These are phyloP conservation scores for Coemansia sp. DNA, from an alignment of 192 early-diverging fungal species.

Conservation along the genomic window DNA sequence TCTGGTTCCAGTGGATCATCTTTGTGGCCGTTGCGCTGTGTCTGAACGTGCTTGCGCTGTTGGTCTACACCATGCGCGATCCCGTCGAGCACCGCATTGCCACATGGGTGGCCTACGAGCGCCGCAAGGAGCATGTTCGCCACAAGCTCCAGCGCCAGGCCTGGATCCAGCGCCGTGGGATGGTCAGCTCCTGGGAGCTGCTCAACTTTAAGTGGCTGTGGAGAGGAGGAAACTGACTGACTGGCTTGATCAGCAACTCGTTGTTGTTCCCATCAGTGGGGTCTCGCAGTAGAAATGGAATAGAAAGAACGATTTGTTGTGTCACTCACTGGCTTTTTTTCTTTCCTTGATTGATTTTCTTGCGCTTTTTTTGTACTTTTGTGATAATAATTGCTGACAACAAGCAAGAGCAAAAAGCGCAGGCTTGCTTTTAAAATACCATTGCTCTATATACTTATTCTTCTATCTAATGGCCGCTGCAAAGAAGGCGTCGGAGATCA, in stretches of 20 bases:
- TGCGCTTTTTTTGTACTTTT: too few species aligned
- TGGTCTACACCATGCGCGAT: conserved; percentile 29
- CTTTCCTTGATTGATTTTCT: too few species aligned
- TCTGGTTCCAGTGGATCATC: conserved; percentile 64
- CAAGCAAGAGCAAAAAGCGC: too few species aligned
- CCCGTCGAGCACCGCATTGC: conserved; percentile 40
- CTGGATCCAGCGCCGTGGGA: conserved; percentile 8
- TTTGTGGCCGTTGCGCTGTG: conserved; percentile 59
- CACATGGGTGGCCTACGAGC: conserved; percentile 41
- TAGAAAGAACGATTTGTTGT: too few species aligned
- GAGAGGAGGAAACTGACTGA: too few species aligned
- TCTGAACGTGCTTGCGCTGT: conserved; percentile 53
- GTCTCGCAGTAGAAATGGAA: too few species aligned
- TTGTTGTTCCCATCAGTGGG: too few species aligned
- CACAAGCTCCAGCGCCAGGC: conserved; percentile 6
- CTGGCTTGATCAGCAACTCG: too few species aligned
- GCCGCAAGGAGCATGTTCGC: conserved; percentile 15
- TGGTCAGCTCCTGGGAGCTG: not conserved
- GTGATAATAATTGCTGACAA: too few species aligned
- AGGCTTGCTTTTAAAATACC: too few species aligned
- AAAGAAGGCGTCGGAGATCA: conserved; percentile 11
- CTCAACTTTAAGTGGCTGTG: conserved; percentile 5
- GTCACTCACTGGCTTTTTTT: too few species aligned
- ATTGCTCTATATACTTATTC: too few species aligned
- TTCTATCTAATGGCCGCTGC: not conserved